These are phyloP conservation scores for Acanthamoeba sp. DNA, from an alignment of 208 protist species.

Conservation along the genomic window DNA sequence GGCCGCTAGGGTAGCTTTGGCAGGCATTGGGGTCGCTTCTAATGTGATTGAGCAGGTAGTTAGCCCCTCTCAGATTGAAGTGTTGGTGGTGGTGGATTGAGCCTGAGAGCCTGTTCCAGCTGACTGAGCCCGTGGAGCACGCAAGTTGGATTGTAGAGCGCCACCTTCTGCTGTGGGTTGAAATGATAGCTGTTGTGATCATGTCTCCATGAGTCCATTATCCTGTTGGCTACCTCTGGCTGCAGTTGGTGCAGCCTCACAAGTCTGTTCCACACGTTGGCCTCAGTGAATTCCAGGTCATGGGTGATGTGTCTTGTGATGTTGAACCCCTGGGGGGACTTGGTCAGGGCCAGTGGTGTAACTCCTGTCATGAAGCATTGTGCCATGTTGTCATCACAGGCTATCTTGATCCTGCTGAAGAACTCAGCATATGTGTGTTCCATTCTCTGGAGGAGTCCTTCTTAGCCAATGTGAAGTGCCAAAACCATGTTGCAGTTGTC, in stretches of 20 bases:
- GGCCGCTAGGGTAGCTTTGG: constrained; percentile 31
- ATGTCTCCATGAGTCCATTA: constrained; percentile 59
- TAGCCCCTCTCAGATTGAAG: background rate
- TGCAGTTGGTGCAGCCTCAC: constrained; percentile 62
- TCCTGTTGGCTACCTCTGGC: constrained; percentile 55
- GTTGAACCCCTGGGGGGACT: constrained; percentile 34
- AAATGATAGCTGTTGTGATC: constrained; percentile 73
- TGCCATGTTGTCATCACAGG: constrained; percentile 4
- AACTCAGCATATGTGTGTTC: constrained; percentile 59
- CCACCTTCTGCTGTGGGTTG: constrained; percentile 18
- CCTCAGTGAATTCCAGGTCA: constrained; percentile 60
- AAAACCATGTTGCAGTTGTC: background rate
- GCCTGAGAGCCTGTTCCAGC: constrained; percentile 13
- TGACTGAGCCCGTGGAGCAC: constrained; percentile 42
- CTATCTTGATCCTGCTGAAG: constrained; percentile 64
- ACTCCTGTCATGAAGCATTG: constrained; percentile 56
- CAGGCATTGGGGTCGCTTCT: constrained; percentile 48
- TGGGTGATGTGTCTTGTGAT: constrained; percentile 56
- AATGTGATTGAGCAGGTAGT: constrained; percentile 32
- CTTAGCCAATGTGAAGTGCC: background rate
- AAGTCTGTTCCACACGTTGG: constrained; percentile 31
- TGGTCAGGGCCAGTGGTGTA: constrained; percentile 7
- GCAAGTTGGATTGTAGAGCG: constrained; percentile 73
- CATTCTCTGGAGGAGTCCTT: constrained; percentile 40
- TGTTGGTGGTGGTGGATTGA: background rate